Base-by-base conservation (phyloP, 805 yeast genomes). In the Vanderwaltozyma tropicalis region DNA sequence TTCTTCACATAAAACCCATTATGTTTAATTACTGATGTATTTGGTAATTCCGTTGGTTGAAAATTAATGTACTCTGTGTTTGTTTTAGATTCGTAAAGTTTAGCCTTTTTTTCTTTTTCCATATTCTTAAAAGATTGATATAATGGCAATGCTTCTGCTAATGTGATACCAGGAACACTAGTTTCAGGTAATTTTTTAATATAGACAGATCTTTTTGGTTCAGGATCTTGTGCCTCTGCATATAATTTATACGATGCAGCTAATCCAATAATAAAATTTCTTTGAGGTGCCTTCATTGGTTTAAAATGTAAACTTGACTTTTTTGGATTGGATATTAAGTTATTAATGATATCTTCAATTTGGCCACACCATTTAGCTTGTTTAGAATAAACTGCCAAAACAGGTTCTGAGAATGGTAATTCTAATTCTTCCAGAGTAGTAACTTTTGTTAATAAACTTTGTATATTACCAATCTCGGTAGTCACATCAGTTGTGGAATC, bases 191-290 rank as follows among this genome's bases (percentile, higher is more conserved):
- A 51, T 32, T 66, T 56, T 35, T 64, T 60, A n/a, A 86, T 67
- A 45, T 72, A 77, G 0, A 86, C 89, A 10, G 80, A 73, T 42
- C 95, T 59, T 37, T 74, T 67, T 0, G 95, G 95, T 46, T 85
- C 95, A 2, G 72, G 74, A 56, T 84, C 95, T 43, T 83, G 92
- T 2, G 88, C 73, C 49, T 82, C 87, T 0, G 80, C 66, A 47
- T 72, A 76, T 11, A 85, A 49, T 11, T 69, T 64, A 53, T 65
- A 85, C 0, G 74, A 59, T 19, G 67, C 72, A 0, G 87, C 79
- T 29, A 87, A 50, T 36, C 75, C 76, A 50, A 78, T 89, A 19
- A 87, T 60, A 51, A 86, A 85, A 43, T 65, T 64, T 33, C 96
- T 65, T 55, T 83, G 89, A 5, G 76, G 71, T 12, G 66, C 55